Base-by-base conservation (phyloP, 352 stramenopile species). In the Globisporangium parvum region DNA sequence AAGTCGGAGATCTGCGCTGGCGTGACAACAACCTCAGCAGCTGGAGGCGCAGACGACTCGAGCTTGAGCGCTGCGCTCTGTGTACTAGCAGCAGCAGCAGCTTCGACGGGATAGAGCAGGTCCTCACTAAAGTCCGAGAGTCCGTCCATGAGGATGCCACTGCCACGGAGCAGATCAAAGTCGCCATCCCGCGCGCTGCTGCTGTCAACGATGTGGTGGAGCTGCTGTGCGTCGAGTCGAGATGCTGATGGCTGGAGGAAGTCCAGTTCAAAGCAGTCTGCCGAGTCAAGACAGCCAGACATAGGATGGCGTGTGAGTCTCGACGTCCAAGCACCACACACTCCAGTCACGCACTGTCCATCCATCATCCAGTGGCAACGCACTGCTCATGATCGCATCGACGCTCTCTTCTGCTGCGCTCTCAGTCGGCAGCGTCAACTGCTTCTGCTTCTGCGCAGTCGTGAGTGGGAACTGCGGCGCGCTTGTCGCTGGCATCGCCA, bases 1-100 rank as follows among this genome's bases (percentile, higher is more conserved):
- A 89, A 94, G 53, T 94, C 85, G 1, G 77, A 87, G 31, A 94
- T 91, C 45, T 74, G 62, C 15, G 82, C 56, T 33, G 67, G 51
- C n/a, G 67, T 60, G 49, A 75, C 73, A 66, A 26, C 41, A 44
- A 11, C 45, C n/a, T 8, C n/a, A 21, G 11, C 44, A 37, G 9
- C 18, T 21, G 39, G 0, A 31, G 26, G 26, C 26, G 26, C 39
- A 20, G 39, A 14, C 39, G 39, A 14, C 39, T 18, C 18, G 14
- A 20, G 14, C 18, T 20, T 45, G 39, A 45, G 14, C 39, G 14
- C 18, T 45, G 14, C 15, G 17, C 3, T 4, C 15, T 44, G 39
- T n/a, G 39, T n/a, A n/a, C 39, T 44, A 23, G 46, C 6, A 15
- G 47, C 37, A 37, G 53, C 41, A 33, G 48, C 28, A 2, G 68